Base-by-base conservation (phyloP, 495 filamentous ascomycete genomes). In the Penicillium parvum region DNA sequence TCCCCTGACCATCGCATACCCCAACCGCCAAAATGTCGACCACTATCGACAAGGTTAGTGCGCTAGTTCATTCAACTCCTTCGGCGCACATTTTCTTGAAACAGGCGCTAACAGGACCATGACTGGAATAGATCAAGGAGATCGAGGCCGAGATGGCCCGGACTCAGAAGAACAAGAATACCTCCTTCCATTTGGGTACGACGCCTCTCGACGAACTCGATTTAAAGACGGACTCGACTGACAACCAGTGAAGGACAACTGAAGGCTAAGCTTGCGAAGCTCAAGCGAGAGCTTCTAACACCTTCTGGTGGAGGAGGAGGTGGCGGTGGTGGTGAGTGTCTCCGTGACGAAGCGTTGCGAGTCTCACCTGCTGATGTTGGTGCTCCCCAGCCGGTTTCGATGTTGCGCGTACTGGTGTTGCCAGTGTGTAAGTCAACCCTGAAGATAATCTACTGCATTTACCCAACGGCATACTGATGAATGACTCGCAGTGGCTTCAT, bases 161-260 rank as follows among this genome's bases (percentile, higher is more conserved):
- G 66, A 97, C 90, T 55, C 92, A 97, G 64, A 97, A 96, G 72
- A 97, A 97, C 67, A 97, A 98, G 71, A 87, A 88, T 27, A 98
- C 92, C 10, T 90, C 90, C 22, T 98, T 83, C 58, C 79, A 84
- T 60, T 69, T 86, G 61, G 82, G 82, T 78, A 72, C 55, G 68
- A 36, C 32, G 15, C 33, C 32, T 15, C 4, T 44, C 17, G 32
- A 45, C 25, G 26, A 36, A 19, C 23, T 15, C 29, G 40, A 50
- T 23, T n/a, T 25, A 18, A 32, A 32, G 15, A 29, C n/a, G 6
- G 27, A 44, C 40, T 12, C 30, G 33, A 33, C 58, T 71, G 47
- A 73, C 55, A 54, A 44, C 25, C 19, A 32, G 21, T 50, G 37
- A 49, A 79, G 89, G 90, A 59, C 92, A 96, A 75, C 73, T 98